Evolutionary conservation across 768 basidiomycete genomes (phyloP).

Genomic region (Lactarius pseudohatsudake): DNA sequence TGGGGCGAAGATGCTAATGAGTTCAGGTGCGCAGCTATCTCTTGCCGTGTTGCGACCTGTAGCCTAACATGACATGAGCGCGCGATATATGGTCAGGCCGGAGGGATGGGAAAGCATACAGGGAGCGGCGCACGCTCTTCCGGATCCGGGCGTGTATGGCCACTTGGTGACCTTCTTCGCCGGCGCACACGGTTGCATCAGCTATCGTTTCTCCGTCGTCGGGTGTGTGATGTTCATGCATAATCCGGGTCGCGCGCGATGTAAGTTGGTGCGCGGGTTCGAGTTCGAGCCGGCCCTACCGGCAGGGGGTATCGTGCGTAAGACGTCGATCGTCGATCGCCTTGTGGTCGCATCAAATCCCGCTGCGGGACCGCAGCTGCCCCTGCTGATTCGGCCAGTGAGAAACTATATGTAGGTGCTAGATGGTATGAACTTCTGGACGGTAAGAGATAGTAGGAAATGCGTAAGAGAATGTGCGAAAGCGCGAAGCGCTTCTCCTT

Average conservation of each 20-base stretch:
- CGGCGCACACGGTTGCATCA: constrained; percentile 35
- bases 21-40: constrained; percentile 28
- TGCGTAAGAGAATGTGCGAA: too few relatives aligned
- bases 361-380: constrained; percentile 25
- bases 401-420: too few relatives aligned
- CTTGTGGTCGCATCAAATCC: constrained; percentile 23
- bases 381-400: constrained; percentile 20
- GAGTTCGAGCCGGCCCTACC: constrained; percentile 28
- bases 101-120: constrained; percentile 28
- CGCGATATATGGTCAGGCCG: constrained; percentile 17
- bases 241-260: neutral
- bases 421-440: too few relatives aligned
- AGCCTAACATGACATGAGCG: neutral
- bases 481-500: too few relatives aligned
- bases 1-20: constrained; percentile 39
- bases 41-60: neutral
- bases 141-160: constrained; percentile 17
- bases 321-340: constrained; percentile 20
- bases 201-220: constrained; percentile 33
- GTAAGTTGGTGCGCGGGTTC: constrained; percentile 29
- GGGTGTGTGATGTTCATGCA: constrained; percentile 27
- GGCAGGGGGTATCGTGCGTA: constrained; percentile 22
- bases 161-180: constrained; percentile 36
- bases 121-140: constrained; percentile 18
- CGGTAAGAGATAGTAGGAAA: too few relatives aligned